Base-by-base conservation (phyloP, 345 rosid genomes). In the Murraya koenigii region DNA sequence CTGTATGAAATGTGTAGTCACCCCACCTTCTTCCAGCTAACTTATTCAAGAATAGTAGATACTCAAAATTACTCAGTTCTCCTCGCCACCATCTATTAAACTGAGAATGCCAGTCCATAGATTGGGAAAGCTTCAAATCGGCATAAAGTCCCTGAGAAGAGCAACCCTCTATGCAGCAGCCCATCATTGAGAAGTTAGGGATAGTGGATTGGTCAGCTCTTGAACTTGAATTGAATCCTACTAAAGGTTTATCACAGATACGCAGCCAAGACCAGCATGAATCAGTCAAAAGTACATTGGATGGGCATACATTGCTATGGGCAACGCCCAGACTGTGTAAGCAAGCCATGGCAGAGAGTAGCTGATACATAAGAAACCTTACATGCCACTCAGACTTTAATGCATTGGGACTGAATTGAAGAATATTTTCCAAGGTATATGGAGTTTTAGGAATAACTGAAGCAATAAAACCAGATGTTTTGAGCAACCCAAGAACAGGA, bases 11-110 rank as follows among this genome's bases (percentile, higher is more conserved):
- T 66, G 97, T 88, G 72, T 91, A 90, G 77, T 94, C 98, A 62
- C 97, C 98, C 98, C 98, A 94, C 84, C 95, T 87, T 88, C 98
- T 90, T 54, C 98, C 98, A 62, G 97, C 94, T 80, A 94, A 80
- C 83, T 81, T 91, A 83, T 91, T 94, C 72, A 94, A 81, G 84
- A 90, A 71, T 65, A 94, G 97, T 74, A 94, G 78, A 83, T 93
- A 94, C 79, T 94, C 97, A 78, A 94, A 94, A 85, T 93, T 94
- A 74, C 97, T 90, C 78, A 91, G 68, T 74, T 93, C 97, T 75
- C 98, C 97, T 75, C 75, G 89, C 97, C 95, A 93, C 98, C 98
- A 95, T 80, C 74, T 86, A 77, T 80, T 76, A 81, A 93, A 95
- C 76, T 82, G 89, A 75, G 84, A 75, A 79, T 80, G 85, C 97